Evolutionary conservation across 768 basidiomycete genomes (phyloP).

Genomic region (Mycena galopus): DNA sequence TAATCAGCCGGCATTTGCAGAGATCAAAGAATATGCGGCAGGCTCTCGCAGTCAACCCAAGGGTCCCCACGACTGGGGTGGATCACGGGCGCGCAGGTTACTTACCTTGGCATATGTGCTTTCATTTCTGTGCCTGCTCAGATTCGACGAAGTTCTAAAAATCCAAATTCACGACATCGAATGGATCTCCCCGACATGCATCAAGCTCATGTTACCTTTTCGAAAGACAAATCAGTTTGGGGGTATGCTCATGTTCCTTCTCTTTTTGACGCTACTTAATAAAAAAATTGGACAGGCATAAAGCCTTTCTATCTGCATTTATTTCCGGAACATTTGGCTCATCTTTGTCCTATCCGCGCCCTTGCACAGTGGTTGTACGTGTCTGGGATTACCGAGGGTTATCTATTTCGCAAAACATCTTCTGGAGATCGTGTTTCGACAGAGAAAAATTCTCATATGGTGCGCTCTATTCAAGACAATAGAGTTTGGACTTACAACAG

Average conservation of each 20-base stretch:
- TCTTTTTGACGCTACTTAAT: background rate
- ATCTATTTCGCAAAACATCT: background rate
- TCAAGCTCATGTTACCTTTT: slow-evolving; percentile 28
- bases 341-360: background rate
- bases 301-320: background rate
- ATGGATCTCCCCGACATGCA: slow-evolving; percentile 10
- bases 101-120: slow-evolving; percentile 47
- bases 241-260: background rate
- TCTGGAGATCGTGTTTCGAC: background rate
- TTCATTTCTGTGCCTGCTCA: slow-evolving; percentile 49
- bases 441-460: slow-evolving; percentile 37
- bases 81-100: slow-evolving; percentile 39
- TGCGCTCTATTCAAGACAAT: slow-evolving; percentile 17
- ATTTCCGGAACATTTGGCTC: background rate
- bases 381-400: background rate
- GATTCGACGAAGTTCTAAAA: slow-evolving; percentile 49
- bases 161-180: slow-evolving; percentile 45
- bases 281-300: background rate
- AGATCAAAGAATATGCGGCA: slow-evolving; percentile 11
- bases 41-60: background rate
- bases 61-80: slow-evolving; percentile 44
- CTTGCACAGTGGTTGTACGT: background rate
- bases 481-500: too few relatives aligned
- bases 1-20: background rate
- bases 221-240: background rate